phyloP scores from a whole-genome alignment of 2,329 filamentous ascomycete species.

The Ascocoryne sarcoides region DNA sequence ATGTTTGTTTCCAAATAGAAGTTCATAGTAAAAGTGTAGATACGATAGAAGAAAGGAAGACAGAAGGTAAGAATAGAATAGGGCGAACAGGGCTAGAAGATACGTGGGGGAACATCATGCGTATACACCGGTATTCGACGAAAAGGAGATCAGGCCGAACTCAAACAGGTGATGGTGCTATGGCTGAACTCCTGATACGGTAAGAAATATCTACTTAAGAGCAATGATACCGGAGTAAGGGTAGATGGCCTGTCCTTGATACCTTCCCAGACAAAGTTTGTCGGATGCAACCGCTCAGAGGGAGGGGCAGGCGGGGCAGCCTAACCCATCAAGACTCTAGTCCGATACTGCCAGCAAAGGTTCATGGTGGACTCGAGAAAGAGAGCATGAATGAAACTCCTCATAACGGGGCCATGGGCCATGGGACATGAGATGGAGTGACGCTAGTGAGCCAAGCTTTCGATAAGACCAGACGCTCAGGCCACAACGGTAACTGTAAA shows the following conservation, averaged over 20 bases:
- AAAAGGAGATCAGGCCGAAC: slow-evolving; percentile 12
- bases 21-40: slow-evolving; percentile 7
- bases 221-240: slow-evolving; percentile 9
- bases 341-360: neutral
- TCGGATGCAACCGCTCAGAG: slow-evolving; percentile 8
- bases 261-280: slow-evolving; percentile 9
- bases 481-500: neutral
- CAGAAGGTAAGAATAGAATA: slow-evolving; percentile 14
- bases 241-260: slow-evolving; percentile 5
- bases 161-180: slow-evolving; percentile 16
- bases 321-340: neutral
- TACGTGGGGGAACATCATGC: slow-evolving; percentile 7
- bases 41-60: slow-evolving; percentile 7
- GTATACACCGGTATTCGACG: slow-evolving; percentile 1
- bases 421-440: neutral
- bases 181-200: slow-evolving; percentile 13
- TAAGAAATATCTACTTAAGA: neutral
- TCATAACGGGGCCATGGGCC: too few relatives aligned
- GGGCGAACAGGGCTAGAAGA: slow-evolving; percentile 6
- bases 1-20: slow-evolving; percentile 19
- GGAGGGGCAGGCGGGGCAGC: too few relatives aligned
- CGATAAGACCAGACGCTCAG: too few relatives aligned
- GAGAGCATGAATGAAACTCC: slow-evolving; percentile 15
- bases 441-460: neutral
- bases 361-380: neutral